A percentile compares a stretch with the other conserved stretches of the same genome.
Evolutionary conservation across 352 stramenopile species (phyloP).

Genomic region (Globisporangium okanoganense): DNA sequence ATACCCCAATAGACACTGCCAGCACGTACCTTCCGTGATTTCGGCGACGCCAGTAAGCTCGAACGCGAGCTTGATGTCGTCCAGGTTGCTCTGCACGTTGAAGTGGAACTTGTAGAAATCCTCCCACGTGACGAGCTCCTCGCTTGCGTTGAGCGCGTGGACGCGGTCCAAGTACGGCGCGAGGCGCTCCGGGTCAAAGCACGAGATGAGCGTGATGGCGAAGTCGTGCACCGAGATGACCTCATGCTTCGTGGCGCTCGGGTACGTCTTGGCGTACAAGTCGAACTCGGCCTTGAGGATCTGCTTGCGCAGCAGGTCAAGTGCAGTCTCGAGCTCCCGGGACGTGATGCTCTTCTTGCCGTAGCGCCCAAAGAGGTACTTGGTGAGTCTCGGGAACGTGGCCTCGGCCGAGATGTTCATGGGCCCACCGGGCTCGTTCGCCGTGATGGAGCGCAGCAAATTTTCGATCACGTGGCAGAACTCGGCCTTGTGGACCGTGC

Average conservation of each 20-base stretch:
- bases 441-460: conserved; percentile 39
- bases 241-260: conserved; percentile 29
- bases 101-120: conserved; percentile 78
- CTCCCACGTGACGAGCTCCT: conserved; percentile 64
- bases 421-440: conserved; percentile 6
- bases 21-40: conserved; percentile 53
- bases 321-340: conserved; percentile 39
- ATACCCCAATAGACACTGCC: neutral
- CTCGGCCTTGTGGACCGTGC: conserved; percentile 66
- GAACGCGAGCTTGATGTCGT: conserved; percentile 71
- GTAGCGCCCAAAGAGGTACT: conserved; percentile 60
- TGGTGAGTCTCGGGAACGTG: conserved; percentile 51
- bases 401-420: conserved; percentile 8
- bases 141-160: conserved; percentile 50
- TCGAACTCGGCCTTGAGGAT: conserved; percentile 72
- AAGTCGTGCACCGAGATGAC: conserved; percentile 77
- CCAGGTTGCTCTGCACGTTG: conserved; percentile 62
- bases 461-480: conserved; percentile 75
- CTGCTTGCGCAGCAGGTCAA: conserved; percentile 53
- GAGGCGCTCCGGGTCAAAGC: conserved; percentile 67
- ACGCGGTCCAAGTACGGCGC: conserved; percentile 54
- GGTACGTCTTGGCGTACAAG: conserved; percentile 51
- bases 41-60: conserved; percentile 58
- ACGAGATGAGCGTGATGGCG: conserved; percentile 67
- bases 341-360: conserved; percentile 55